Evolutionary conservation across 805 yeast species (phyloP), one percentile per base, ranked within the genome.

Genomic region (Lachancea nothofagi): DNA sequence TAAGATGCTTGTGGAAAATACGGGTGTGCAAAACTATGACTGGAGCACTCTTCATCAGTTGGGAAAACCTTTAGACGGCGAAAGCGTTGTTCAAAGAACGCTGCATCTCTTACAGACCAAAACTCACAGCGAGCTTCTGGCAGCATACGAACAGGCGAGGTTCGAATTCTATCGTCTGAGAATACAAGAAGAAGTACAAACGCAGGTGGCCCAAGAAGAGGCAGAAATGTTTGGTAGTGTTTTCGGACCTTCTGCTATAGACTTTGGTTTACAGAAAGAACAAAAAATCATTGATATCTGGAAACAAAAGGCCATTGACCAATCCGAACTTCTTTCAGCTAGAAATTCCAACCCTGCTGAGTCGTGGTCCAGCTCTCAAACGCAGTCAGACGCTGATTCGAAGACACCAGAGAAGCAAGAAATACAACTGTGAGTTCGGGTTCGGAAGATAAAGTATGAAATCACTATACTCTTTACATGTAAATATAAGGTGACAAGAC

Each of bases 111-210:
- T 77, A 38, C 61, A 68, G 17, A 62, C 62, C 10, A 57, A 64
- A 5, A 43, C 54, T 5, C 40, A 49, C 33, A 46, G 49, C 19
- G 50, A 58, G 28, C 55, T 80, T 20, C 58, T 72, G 33, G 77
- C 76, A 13, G 94, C 96, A 0, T 93, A 90, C 57, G 90, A 86
- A 54, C 75, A 77, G 54, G 87, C 97, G 2, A 74, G 95, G 50
- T 78, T 75, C 48, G 97, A 93, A 64, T 93, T 86, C 59, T 93
- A 93, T 61, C 74, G 83, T 50, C 69, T 86, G 43, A 78, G 96
- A 57, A 85, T 88, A 72, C 78, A 82, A 44, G 83, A 84, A 55
- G 96, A 89, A 53, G 69, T 85, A 2, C 86, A 81, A 58, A 66
- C 70, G 55, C 74, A 75, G 57, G 71, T 90, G 2, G 75, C 85